Evolutionary conservation across 768 basidiomycete genomes (phyloP).

Genomic region (Trametes sanguinea): DNA sequence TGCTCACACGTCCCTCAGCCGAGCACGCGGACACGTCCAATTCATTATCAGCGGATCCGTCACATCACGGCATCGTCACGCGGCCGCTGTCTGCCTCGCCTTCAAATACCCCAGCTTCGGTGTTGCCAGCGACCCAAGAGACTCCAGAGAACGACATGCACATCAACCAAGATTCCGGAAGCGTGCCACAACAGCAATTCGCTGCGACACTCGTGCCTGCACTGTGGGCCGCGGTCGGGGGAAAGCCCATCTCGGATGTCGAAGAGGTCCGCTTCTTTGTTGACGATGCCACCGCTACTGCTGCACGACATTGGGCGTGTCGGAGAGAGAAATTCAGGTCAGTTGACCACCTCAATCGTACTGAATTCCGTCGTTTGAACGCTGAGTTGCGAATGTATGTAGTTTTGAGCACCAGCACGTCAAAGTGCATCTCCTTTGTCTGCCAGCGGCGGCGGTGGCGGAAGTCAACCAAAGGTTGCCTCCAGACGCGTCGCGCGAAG

Average conservation of each 20-base stretch:
- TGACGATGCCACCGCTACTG: constrained; percentile 20
- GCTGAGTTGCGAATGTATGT: background rate
- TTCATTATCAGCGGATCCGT: constrained; percentile 4
- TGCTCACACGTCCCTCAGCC: background rate
- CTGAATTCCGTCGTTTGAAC: background rate
- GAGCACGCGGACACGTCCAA: background rate
- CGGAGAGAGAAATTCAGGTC: constrained; percentile 11
- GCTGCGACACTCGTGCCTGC: constrained; percentile 15
- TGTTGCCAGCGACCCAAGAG: background rate
- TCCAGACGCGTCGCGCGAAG: constrained; percentile 11
- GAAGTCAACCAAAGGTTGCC: constrained; percentile 7
- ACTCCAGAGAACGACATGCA: background rate
- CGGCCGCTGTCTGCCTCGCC: background rate
- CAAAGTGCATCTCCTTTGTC: constrained; percentile 24
- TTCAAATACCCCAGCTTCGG: background rate
- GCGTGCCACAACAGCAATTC: background rate
- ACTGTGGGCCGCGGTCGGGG: constrained; percentile 20
- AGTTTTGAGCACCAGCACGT: constrained; percentile 14
- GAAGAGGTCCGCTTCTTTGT: constrained; percentile 21
- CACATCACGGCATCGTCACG: constrained; percentile 6
- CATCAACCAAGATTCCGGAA: background rate
- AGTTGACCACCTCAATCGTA: background rate
- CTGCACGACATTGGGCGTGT: constrained; percentile 17
- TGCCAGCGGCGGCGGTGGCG: constrained; percentile 17
- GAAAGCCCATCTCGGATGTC: constrained; percentile 11